A percentile compares a stretch with the other conserved stretches of the same genome.
Evolutionary conservation across 257 asterid genomes (phyloP).

Genomic region (Nicotiana attenuata): DNA sequence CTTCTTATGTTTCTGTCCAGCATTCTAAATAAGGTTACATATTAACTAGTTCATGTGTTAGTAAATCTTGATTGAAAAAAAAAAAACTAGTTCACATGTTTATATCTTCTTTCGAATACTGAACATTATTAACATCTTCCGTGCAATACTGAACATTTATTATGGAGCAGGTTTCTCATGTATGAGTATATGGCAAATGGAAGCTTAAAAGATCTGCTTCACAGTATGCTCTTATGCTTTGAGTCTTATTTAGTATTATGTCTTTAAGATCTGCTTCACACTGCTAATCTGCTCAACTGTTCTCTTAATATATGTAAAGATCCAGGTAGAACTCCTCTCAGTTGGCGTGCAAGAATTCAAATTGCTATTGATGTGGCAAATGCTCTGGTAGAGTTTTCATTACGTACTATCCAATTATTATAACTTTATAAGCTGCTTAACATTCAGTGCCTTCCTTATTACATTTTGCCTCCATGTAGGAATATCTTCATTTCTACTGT

Average conservation of each 20-base stretch:
- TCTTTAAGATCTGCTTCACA: not conserved
- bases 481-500: constrained; percentile 92
- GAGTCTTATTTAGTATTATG: not conserved
- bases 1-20: not conserved
- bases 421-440: not conserved
- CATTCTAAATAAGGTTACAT: not conserved
- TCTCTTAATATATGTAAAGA: constrained; percentile 40
- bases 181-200: constrained; percentile 89
- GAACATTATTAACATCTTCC: not conserved
- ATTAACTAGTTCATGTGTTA: not conserved
- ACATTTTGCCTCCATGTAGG: constrained; percentile 44
- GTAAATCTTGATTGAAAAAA: no score
- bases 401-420: not conserved
- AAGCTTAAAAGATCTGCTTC: constrained; percentile 94
- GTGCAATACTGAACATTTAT: constrained; percentile 1
- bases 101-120: no score
- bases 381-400: constrained; percentile 59
- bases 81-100: no score
- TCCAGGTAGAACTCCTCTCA: constrained; percentile 64
- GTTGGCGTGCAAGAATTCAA: constrained; percentile 83
- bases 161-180: constrained; percentile 63
- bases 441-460: not conserved
- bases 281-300: not conserved
- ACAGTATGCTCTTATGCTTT: constrained; percentile 39
- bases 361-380: constrained; percentile 90